Evolutionary conservation across 2,329 filamentous ascomycete genomes (phyloP).

Genomic region (Amauroascus niger): DNA sequence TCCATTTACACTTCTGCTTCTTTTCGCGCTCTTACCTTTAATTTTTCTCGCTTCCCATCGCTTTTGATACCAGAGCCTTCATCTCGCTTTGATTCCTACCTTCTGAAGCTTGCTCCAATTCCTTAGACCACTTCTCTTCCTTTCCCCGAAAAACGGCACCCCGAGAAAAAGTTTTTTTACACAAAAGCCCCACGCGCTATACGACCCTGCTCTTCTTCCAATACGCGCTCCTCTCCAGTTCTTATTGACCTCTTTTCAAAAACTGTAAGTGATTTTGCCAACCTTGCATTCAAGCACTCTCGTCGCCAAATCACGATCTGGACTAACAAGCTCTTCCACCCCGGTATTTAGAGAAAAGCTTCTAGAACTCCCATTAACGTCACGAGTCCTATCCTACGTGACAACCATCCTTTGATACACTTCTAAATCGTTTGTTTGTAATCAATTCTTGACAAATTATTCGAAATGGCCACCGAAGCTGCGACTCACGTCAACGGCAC

Average conservation of each 20-base stretch:
- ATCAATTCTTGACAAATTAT: slow-evolving; percentile 1
- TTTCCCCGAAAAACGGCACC: background rate
- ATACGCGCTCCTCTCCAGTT: slow-evolving; percentile 1
- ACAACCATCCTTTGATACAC: background rate
- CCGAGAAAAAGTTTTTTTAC: background rate
- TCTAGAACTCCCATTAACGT: background rate
- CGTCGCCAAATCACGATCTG: background rate
- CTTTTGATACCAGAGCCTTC: background rate
- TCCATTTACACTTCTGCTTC: slow-evolving; percentile 12
- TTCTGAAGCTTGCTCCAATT: slow-evolving; percentile 16
- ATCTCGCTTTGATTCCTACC: slow-evolving; percentile 12
- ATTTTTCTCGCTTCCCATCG: slow-evolving; percentile 4
- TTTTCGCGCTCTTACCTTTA: slow-evolving; percentile 11
- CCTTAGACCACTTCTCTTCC: slow-evolving; percentile 17
- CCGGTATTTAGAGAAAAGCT: background rate
- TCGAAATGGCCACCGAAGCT: slow-evolving; percentile 26
- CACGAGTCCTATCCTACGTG: background rate
- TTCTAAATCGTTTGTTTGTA: background rate
- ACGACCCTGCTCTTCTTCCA: background rate
- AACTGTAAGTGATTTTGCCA: background rate
- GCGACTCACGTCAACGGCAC: slow-evolving; percentile 36
- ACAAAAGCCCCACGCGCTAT: background rate
- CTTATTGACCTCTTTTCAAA: background rate
- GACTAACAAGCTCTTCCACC: background rate
- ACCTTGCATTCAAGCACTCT: background rate